Percentiles rank a stretch among this genome's conserved stretches.
These are phyloP conservation scores for Neotropicomus parvogracilis DNA, from an alignment of 1,284 basidiomycete species.

Conservation along the genomic window DNA sequence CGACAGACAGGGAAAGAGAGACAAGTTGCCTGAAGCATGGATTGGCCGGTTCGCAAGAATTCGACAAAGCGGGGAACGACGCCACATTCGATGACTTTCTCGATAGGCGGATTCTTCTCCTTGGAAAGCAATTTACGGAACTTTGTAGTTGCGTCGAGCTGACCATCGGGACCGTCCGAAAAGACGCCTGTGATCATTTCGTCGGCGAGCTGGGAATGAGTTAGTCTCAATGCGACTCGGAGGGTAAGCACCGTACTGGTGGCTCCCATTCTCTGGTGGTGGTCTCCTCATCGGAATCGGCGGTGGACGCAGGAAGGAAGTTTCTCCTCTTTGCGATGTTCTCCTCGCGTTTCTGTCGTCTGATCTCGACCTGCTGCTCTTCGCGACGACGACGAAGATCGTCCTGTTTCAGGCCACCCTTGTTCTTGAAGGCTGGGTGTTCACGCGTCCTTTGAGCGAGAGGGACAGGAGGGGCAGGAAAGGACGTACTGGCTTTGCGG, in stretches of 20 bases:
- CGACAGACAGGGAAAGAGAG: neutral
- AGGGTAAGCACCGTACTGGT: constrained; percentile 50
- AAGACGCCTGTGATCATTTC: constrained; percentile 95
- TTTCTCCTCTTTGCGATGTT: constrained; percentile 96
- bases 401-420: constrained; percentile 79
- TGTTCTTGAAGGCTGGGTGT: constrained; percentile 64
- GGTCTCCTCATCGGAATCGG: constrained; percentile 86
- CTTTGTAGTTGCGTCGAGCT: constrained; percentile 93
- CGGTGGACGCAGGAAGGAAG: constrained; percentile 69
- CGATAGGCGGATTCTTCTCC: constrained; percentile 99
- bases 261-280: constrained; percentile 69
- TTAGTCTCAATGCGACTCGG: constrained; percentile 2
- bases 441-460: constrained; percentile 17
- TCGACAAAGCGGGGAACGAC: constrained; percentile 98
- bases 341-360: constrained; percentile 94
- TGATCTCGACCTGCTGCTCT: constrained; percentile 96
- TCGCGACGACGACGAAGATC: constrained; percentile 91
- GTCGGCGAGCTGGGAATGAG: constrained; percentile 62
- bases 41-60: constrained; percentile 84
- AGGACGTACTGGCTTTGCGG: constrained; percentile 56
- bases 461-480: neutral
- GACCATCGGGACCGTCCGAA: constrained; percentile 86
- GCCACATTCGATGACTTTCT: constrained; percentile 96
- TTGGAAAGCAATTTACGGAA: constrained; percentile 98
- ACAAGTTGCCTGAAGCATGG: constrained; percentile 85